These are phyloP conservation scores for Kernera saxatilis DNA, from an alignment of 345 rosid species.

Conservation along the genomic window DNA sequence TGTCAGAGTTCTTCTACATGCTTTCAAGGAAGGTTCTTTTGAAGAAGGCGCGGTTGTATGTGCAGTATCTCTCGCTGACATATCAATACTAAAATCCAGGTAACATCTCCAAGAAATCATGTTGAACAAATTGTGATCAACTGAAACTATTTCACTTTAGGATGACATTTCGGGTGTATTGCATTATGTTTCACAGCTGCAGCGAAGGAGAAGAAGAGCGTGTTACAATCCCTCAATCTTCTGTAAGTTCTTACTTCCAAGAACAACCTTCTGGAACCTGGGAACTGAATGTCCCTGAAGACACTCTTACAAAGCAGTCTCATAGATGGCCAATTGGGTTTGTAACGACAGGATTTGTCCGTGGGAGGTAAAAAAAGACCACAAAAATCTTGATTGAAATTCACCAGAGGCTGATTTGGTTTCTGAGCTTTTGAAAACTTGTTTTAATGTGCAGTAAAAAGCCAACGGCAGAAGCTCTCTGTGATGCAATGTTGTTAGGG, in stretches of 20 bases:
- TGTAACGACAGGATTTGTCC: conserved; percentile 72
- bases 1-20: conserved; percentile 69
- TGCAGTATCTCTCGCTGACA: conserved; percentile 52
- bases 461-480: conserved; percentile 54
- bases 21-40: conserved; percentile 65
- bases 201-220: conserved; percentile 41
- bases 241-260: conserved; percentile 56
- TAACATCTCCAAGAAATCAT: conserved; percentile 23
- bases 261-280: conserved; percentile 54
- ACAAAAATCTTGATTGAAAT: neutral
- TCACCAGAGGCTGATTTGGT: neutral
- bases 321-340: conserved; percentile 79
- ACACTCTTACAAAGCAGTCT: conserved; percentile 36
- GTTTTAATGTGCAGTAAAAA: conserved; percentile 51
- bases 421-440: neutral
- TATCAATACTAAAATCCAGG: conserved; percentile 56
- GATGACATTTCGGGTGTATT: neutral
- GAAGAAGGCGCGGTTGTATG: conserved; percentile 85
- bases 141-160: neutral
- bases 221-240: conserved; percentile 49
- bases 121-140: neutral
- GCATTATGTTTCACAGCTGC: conserved; percentile 19
- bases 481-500: conserved; percentile 64
- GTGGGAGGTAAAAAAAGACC: conserved; percentile 62
- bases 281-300: conserved; percentile 61